phyloP scores from a whole-genome alignment of 148 eudicot genomes.

The Pouteria glomerata region DNA sequence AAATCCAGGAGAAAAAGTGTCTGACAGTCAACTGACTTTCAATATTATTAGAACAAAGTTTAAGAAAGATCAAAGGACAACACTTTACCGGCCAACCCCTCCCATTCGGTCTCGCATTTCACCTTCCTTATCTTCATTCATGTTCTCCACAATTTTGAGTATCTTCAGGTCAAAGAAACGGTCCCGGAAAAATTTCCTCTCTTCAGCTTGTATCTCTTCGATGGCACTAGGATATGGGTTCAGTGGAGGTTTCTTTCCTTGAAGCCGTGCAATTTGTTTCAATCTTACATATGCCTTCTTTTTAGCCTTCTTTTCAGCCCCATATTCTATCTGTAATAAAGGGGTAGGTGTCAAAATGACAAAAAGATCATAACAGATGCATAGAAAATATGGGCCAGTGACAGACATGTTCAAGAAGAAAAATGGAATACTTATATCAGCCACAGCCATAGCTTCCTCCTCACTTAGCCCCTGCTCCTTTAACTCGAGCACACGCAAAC shows the following conservation, averaged over 20 bases:
- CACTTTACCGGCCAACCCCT: constrained; percentile 22
- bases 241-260: constrained; percentile 66
- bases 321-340: constrained; percentile 66
- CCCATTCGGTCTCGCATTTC: constrained; percentile 43
- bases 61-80: constrained; percentile 2
- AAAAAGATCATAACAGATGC: neutral
- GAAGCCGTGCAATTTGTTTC: constrained; percentile 63
- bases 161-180: constrained; percentile 58
- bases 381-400: too few relatives aligned
- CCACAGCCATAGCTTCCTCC: constrained; percentile 70
- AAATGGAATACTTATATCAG: too few relatives aligned
- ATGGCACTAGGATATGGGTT: constrained; percentile 89
- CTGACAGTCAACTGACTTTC: neutral
- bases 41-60: neutral
- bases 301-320: constrained; percentile 51
- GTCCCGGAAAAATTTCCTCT: constrained; percentile 56
- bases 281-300: constrained; percentile 61
- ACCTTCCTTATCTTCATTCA: constrained; percentile 45
- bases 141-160: constrained; percentile 37
- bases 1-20: too few relatives aligned
- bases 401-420: too few relatives aligned
- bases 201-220: constrained; percentile 88
- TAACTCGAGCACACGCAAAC: constrained; percentile 70
- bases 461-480: constrained; percentile 72
- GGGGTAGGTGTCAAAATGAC: neutral